Conservation (phyloP, 805 yeast genomes). For the Saccharomycopsis fibuligera region DNA sequence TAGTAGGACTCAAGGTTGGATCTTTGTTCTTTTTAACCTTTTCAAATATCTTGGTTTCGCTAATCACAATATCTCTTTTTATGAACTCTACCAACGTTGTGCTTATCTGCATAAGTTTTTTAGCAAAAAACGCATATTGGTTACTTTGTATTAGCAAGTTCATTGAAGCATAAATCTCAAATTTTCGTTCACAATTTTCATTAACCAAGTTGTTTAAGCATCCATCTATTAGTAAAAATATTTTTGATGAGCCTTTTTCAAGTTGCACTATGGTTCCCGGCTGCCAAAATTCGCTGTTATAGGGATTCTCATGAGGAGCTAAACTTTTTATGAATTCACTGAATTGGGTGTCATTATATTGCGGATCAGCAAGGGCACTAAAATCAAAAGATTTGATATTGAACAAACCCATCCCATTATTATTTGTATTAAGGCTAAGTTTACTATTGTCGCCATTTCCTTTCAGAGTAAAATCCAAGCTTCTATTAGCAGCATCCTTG, state of each 20-base stretch:
- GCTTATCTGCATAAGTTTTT: neutral
- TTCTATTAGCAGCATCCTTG: no score
- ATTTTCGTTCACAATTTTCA: slow-evolving; percentile 11
- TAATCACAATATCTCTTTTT: slow-evolving; percentile 1
- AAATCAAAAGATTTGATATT: no score
- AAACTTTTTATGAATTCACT: no score
- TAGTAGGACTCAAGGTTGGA: neutral
- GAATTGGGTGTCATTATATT: no score
- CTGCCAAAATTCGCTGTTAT: slow-evolving; percentile 14
- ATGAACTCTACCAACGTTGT: slow-evolving; percentile 2
- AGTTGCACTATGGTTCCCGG: slow-evolving; percentile 14
- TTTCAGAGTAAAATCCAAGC: no score
- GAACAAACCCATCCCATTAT: no score
- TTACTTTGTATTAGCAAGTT: slow-evolving; percentile 6
- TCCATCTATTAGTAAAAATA: slow-evolving; percentile 7
- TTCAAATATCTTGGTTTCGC: neutral
- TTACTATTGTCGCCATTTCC: no score
- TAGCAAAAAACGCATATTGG: neutral
- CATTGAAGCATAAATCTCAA: slow-evolving; percentile 20
- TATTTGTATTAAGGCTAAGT: no score
- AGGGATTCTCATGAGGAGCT: slow-evolving; percentile 2
- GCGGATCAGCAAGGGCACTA: no score
- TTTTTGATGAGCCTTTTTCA: neutral
- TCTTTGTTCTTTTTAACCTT: neutral
- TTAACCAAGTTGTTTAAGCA: slow-evolving; percentile 4